Base-by-base conservation (phyloP, 1,284 basidiomycete species). In the Xerocomus minutiporus region DNA sequence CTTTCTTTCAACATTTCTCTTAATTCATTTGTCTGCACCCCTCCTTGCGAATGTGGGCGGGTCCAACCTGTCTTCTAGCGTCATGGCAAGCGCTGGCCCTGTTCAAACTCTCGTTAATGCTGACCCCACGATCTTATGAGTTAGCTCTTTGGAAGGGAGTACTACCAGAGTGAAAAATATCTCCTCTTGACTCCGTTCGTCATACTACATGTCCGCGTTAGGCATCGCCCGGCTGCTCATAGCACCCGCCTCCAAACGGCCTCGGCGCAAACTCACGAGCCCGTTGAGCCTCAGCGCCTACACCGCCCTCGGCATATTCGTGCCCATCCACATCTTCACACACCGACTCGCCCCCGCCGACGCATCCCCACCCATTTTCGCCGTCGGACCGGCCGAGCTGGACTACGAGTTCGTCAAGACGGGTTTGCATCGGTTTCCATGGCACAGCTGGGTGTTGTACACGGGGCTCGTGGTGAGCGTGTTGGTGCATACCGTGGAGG, bases 401-500 rank as follows among this genome's bases (percentile, higher is more conserved):
- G 84, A 89, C 68, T 88, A 77, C 62, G 84, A 88, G 55, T 88
- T 83, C 63, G 84, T 90, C 50, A 88, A 90, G 65, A 73, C 76
- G 5, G 84, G 79, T 0, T 65, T 90, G 42, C 70, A 75, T 6
- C 69, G 57, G 17, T 89, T 83, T 78, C 87, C 87, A 0, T 67
- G 71, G 65, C 71, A 78, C 11, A 84, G 76, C 55, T 81, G 78
- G 77, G 50, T 80, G 2, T 65, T 86, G 48, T 90, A 91, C 58
- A 61, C 70, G 2, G 79, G 76, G 0, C 76, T 91, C 12, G 74
- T 83, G 1, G 67, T 66, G 5, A 73, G 74, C 25, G 75, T 79
- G 0, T 69, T 75, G 1, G 59, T 84, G 45, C 88, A 89, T 61
- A 72, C 75, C 4, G 73, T 75, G 2, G 84, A 88, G 55, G 88